Evolutionary conservation across 2,329 filamentous ascomycete genomes (phyloP).

Genomic region (Aspergillus ustus): DNA sequence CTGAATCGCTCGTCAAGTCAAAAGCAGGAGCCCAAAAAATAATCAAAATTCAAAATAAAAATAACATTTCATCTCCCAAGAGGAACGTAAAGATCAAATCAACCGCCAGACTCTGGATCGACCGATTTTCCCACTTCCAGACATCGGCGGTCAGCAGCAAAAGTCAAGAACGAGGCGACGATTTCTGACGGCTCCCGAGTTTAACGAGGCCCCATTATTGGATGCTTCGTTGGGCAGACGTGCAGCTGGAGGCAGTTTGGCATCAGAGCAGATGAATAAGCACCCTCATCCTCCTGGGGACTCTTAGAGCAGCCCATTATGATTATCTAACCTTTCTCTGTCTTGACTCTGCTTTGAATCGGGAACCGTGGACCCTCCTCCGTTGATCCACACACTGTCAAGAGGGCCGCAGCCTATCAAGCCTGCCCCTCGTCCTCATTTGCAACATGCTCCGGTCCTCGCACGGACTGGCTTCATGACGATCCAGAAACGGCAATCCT

Average conservation of each 20-base stretch:
- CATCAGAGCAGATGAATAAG: constrained; percentile 25
- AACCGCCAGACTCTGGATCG: constrained; percentile 19
- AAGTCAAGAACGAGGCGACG: constrained; percentile 38
- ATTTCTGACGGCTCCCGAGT: constrained; percentile 37
- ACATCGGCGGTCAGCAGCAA: constrained; percentile 35
- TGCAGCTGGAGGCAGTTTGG: constrained; percentile 31
- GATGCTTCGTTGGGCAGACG: constrained; percentile 45
- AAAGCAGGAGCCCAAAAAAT: constrained; percentile 7
- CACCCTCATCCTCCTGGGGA: background rate
- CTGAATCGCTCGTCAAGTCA: constrained; percentile 19
- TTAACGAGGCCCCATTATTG: constrained; percentile 36
- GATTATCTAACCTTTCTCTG: background rate
- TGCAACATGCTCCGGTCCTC: constrained; percentile 2
- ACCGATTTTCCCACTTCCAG: constrained; percentile 19
- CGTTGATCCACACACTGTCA: constrained; percentile 7
- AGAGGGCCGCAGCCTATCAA: constrained; percentile 13
- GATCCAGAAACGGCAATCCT: constrained; percentile 8
- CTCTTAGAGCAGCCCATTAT: background rate
- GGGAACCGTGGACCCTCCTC: constrained; percentile 5
- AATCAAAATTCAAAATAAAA: constrained; percentile 1
- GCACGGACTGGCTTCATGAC: constrained; percentile 5
- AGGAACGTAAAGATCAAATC: constrained; percentile 15
- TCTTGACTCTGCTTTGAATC: background rate
- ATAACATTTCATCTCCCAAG: constrained; percentile 6
- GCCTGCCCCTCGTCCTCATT: constrained; percentile 1